phyloP scores from a whole-genome alignment of 179 eudicot species.

The Drosera spatulata region DNA sequence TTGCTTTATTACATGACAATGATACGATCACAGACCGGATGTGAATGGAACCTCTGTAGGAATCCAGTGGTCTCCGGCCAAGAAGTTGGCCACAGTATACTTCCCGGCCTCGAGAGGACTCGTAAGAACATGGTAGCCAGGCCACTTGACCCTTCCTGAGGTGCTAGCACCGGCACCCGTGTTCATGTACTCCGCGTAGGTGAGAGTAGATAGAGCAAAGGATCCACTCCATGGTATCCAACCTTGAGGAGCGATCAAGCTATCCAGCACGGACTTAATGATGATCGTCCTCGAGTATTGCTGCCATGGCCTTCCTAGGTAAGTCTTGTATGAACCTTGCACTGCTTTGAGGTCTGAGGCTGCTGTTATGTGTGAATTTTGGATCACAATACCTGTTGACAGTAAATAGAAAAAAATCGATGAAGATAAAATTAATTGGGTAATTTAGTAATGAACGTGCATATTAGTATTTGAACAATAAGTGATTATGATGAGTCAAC shows the following conservation, averaged over 20 bases:
- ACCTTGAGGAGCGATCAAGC: constrained; percentile 18
- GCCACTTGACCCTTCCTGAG: constrained; percentile 23
- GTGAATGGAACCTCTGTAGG: constrained; percentile 23
- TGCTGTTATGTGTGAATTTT: constrained; percentile 17
- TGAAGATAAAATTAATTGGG: too few relatives aligned
- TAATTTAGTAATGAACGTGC: too few relatives aligned
- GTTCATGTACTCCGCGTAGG: constrained; percentile 33
- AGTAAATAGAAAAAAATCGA: neutral
- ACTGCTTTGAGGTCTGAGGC: constrained; percentile 10
- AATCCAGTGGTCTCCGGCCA: constrained; percentile 27
- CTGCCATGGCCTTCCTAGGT: constrained; percentile 32
- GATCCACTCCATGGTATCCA: constrained; percentile 27
- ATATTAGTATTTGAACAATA: too few relatives aligned
- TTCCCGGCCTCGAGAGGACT: constrained; percentile 14
- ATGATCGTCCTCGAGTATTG: constrained; percentile 24
- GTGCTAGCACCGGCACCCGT: constrained; percentile 22
- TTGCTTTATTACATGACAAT: too few relatives aligned
- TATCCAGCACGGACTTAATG: constrained; percentile 17
- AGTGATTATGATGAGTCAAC: too few relatives aligned
- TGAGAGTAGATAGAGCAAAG: constrained; percentile 20
- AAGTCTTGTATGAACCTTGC: constrained; percentile 15
- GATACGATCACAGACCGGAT: constrained; percentile 17
- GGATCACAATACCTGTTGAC: constrained; percentile 21
- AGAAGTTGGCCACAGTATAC: constrained; percentile 20
- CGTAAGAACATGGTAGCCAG: constrained; percentile 19